Conservation (phyloP, 2,329 filamentous ascomycete species). For the Canariomyces notabilis region DNA sequence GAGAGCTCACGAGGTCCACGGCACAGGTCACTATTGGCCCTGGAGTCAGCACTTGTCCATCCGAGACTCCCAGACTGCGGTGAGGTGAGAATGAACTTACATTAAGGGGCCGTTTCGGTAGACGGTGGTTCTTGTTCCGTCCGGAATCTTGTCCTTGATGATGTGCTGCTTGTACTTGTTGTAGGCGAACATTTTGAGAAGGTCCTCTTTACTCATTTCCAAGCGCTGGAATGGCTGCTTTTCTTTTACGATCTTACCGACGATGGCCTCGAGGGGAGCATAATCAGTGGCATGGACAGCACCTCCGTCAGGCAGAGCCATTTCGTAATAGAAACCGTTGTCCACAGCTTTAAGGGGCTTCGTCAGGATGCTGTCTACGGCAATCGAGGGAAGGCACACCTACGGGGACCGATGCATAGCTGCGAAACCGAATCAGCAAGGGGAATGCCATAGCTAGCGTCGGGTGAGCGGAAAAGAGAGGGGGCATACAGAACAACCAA, state of each 20-base stretch:
- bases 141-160: constrained; percentile 85
- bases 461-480: too few relatives aligned
- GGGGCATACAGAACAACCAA: constrained; percentile 57
- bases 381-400: neutral
- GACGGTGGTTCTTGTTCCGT: constrained; percentile 87
- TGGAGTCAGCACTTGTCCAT: too few relatives aligned
- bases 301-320: constrained; percentile 69
- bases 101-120: constrained; percentile 92
- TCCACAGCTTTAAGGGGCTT: constrained; percentile 91
- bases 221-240: constrained; percentile 93
- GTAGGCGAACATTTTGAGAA: constrained; percentile 94
- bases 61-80: too few relatives aligned
- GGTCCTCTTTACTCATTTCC: constrained; percentile 78
- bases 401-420: constrained; percentile 74
- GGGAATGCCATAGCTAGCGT: neutral
- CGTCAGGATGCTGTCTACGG: constrained; percentile 54
- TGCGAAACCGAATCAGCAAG: constrained; percentile 36
- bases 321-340: constrained; percentile 67
- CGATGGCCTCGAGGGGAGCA: constrained; percentile 76
- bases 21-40: constrained; percentile 69
- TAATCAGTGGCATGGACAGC: constrained; percentile 73
- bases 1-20: constrained; percentile 63
- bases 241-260: constrained; percentile 84
- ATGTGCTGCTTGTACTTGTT: constrained; percentile 99
- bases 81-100: constrained; percentile 46